Evolutionary conservation across 2,329 filamentous ascomycete species (phyloP).

Genomic region (Ceratocystis alfenasii): DNA sequence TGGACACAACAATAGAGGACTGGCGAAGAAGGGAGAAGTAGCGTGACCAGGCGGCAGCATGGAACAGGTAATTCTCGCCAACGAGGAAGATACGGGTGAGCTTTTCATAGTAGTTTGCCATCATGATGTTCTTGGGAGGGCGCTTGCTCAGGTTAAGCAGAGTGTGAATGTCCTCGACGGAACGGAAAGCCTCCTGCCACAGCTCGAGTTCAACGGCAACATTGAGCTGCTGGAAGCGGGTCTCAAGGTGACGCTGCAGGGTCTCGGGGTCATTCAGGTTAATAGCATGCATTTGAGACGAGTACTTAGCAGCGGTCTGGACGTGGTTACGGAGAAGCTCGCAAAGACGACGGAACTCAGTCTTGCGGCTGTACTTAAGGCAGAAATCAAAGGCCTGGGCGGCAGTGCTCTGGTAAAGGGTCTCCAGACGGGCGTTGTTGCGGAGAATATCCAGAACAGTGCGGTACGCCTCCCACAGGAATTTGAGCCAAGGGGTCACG

Average conservation of each 20-base stretch:
- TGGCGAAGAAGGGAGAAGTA: conserved; percentile 95
- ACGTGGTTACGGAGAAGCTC: conserved; percentile 97
- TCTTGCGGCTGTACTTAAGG: conserved; percentile 95
- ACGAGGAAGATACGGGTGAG: conserved; percentile 96
- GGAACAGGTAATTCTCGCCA: conserved; percentile 98
- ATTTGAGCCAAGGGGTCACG: conserved; percentile 98
- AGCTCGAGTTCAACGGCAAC: conserved; percentile 95
- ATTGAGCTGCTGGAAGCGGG: conserved; percentile 95
- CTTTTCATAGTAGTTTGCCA: conserved; percentile 99
- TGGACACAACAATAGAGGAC: conserved; percentile 69
- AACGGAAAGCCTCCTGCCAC: conserved; percentile 99
- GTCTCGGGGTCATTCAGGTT: conserved; percentile 97
- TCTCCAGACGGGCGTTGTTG: conserved; percentile 95
- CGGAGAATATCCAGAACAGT: conserved; percentile 96
- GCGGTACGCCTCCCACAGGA: conserved; percentile 97
- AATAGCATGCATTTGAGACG: conserved; percentile 97
- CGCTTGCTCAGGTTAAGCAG: conserved; percentile 96
- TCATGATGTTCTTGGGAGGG: conserved; percentile 97
- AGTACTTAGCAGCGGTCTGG: conserved; percentile 98
- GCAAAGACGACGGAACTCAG: conserved; percentile 95
- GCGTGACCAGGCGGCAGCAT: conserved; percentile 91
- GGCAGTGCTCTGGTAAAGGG: conserved; percentile 96
- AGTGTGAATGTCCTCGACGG: conserved; percentile 97
- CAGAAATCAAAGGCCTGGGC: conserved; percentile 99
- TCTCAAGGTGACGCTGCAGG: conserved; percentile 91